phyloP scores from a whole-genome alignment of 176 grass and related monocot genomes.

The Luzula sylvatica region DNA sequence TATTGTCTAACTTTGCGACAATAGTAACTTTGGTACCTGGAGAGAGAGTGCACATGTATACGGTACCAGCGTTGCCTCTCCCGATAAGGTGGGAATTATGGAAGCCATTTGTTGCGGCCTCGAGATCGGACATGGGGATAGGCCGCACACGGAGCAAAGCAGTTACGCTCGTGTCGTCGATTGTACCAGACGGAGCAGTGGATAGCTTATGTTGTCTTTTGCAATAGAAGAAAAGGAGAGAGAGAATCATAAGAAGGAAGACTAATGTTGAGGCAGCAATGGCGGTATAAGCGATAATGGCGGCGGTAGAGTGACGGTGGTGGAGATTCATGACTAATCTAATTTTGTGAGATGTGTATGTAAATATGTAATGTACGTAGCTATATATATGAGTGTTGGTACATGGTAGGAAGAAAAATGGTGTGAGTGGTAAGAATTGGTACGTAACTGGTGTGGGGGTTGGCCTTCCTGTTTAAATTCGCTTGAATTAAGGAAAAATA shows the following conservation, averaged over 20 bases:
- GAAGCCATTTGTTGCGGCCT: slow-evolving; percentile 62
- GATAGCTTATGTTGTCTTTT: slow-evolving; percentile 7
- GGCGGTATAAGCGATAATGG: slow-evolving; percentile 22
- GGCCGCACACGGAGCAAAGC: slow-evolving; percentile 22
- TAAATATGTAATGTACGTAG: no score
- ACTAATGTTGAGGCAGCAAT: slow-evolving; percentile 8
- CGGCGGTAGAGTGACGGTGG: not conserved
- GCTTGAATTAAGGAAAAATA: no score
- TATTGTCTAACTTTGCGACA: no score
- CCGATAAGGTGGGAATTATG: slow-evolving; percentile 41
- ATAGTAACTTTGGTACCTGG: not conserved
- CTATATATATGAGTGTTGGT: no score
- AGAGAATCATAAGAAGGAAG: slow-evolving; percentile 22
- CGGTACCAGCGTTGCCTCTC: slow-evolving; percentile 32
- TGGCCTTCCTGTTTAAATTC: no score
- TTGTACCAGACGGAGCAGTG: not conserved
- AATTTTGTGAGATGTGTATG: no score
- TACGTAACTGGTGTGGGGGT: no score
- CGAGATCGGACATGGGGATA: slow-evolving; percentile 35
- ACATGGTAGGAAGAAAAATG: not conserved
- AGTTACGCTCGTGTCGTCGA: not conserved
- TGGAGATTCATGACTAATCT: not conserved
- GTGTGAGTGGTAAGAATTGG: not conserved
- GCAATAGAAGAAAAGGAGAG: slow-evolving; percentile 34
- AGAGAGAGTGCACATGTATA: slow-evolving; percentile 34